Percentiles rank a stretch among this genome's conserved stretches.
Conservation (phyloP, 306 rosid genomes). For the Trifolium subterraneum region DNA sequence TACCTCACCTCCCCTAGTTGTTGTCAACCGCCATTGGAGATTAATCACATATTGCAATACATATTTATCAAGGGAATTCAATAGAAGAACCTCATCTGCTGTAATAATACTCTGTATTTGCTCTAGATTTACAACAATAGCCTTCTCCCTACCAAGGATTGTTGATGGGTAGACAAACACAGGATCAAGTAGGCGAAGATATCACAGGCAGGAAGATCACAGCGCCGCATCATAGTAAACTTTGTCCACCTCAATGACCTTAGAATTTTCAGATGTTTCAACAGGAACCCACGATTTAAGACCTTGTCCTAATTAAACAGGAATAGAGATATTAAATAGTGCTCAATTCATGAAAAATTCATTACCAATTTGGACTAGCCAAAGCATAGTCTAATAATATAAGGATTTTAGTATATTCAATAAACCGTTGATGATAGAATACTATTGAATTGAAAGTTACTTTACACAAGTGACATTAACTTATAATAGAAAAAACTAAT, state of each 20-base stretch:
- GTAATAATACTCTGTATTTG: slow-evolving; percentile 97
- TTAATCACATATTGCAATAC: slow-evolving; percentile 92
- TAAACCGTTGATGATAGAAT: no score
- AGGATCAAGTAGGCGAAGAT: slow-evolving; percentile 97
- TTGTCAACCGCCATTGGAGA: slow-evolving; percentile 75
- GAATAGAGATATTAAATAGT: no score
- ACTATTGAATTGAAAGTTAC: no score
- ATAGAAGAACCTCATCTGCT: slow-evolving; percentile 93
- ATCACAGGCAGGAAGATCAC: slow-evolving; percentile 97
- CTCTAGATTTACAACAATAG: slow-evolving; percentile 94
- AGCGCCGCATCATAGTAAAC: slow-evolving; percentile 97
- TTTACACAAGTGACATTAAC: no score
- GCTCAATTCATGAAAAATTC: no score
- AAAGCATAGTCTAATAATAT: no score
- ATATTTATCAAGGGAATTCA: slow-evolving; percentile 92
- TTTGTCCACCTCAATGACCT: slow-evolving; percentile 96
- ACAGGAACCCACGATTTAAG: slow-evolving; percentile 96
- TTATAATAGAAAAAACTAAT: no score
- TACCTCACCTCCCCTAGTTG: slow-evolving; percentile 50
- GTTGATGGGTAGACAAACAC: slow-evolving; percentile 96
- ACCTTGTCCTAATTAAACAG: slow-evolving; percentile 63
- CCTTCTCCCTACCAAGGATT: slow-evolving; percentile 97
- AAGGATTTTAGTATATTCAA: no score
- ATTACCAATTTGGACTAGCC: no score
- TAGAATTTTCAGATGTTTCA: slow-evolving; percentile 82